Evolutionary conservation across 1,284 basidiomycete genomes (phyloP).

Genomic region (Tremellales sp.): DNA sequence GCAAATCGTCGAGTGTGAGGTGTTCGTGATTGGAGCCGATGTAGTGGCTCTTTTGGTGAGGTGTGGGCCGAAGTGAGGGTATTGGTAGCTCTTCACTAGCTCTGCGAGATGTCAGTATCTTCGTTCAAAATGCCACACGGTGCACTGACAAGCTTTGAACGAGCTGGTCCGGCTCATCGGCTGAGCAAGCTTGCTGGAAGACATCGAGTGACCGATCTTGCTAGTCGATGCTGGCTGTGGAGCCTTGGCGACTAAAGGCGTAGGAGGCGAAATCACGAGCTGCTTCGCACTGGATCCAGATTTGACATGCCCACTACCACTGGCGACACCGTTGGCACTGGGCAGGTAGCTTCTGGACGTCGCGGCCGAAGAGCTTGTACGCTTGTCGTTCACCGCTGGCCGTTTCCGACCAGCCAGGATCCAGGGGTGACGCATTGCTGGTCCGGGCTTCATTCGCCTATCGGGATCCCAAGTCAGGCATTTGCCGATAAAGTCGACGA

Average conservation of each 20-base stretch:
- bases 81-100: no score
- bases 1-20: no score
- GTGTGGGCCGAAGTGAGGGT: no score
- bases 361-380: not conserved
- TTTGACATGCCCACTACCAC: slow-evolving; percentile 1
- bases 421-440: slow-evolving; percentile 88
- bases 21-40: no score
- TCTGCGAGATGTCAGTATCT: no score
- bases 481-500: slow-evolving; percentile 74
- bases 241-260: slow-evolving; percentile 39
- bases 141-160: not conserved
- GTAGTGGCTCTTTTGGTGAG: no score
- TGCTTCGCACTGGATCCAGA: slow-evolving; percentile 5
- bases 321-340: not conserved
- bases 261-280: slow-evolving; percentile 41
- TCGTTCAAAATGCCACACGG: not conserved
- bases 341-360: not conserved
- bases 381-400: slow-evolving; percentile 5
- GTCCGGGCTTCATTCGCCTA: slow-evolving; percentile 86
- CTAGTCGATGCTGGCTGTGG: slow-evolving; percentile 4
- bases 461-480: slow-evolving; percentile 99
- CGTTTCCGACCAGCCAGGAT: slow-evolving; percentile 54
- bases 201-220: slow-evolving; percentile 17
- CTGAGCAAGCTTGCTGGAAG: slow-evolving; percentile 11
- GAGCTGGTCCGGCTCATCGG: not conserved